Base-by-base conservation (phyloP, 306 rosid species). In the Acmispon strigosus region DNA sequence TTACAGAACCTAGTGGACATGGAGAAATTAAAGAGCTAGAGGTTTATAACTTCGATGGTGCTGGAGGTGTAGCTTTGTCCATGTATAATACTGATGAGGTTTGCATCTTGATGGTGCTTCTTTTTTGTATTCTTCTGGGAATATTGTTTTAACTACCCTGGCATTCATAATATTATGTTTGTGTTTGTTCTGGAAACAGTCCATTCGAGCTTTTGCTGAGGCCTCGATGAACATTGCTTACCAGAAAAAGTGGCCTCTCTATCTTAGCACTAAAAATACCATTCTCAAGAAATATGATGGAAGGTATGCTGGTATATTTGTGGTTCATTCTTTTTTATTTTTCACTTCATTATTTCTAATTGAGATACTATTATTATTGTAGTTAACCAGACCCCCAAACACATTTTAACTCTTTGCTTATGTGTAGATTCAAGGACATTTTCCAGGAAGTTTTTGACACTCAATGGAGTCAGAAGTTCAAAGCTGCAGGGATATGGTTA, bases 1-100 rank as follows among this genome's bases (percentile, higher is more conserved):
- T 71, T 47, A 68, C 95, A 89, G 91, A 69, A 50, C 88, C 96
- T 10, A 83, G 70, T 76, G 92, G 98, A 74, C 64, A 73, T 80
- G 96, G 59, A 60, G 92, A 86, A 84, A 81, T 53, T 78, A 84
- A 76, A 29, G 99, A 89, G 76, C 58, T 87, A 8, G 97, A 94
- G 77, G 99, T 94, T 44, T 94, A 69, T 74, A 82, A 91, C 73
- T 94, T 94, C 24, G 89, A 88, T 19, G 96, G 96, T 63, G 92
- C 83, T 69, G 99, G 99, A 45, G 99, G 99, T 39, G 75, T 94
- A 54, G 97, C 95, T 29, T 67, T 94, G 80, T 75, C 97, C 67
- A 94, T 94, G 99, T 94, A 91, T 51, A 94, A 94, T 76, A 91
- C 97, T 1, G 97, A 94, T 27, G 99, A 91, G 99, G 99, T 94